Evolutionary conservation across 2,329 filamentous ascomycete species (phyloP), one percentile per base, ranked within the genome.

Genomic region (Drechmeria coniospora): DNA sequence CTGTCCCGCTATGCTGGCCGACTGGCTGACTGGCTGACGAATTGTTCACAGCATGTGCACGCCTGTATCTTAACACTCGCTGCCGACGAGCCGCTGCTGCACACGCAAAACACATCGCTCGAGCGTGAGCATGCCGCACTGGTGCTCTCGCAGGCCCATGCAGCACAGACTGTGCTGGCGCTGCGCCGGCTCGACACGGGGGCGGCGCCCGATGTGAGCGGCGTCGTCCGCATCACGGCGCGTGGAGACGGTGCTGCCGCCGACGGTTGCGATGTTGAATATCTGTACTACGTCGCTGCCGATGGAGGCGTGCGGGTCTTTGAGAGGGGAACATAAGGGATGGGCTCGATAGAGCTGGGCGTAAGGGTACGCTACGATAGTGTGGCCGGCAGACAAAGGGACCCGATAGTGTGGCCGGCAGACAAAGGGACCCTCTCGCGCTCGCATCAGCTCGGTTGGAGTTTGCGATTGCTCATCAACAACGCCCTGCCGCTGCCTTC

Each of bases 181-280:
- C 56, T 90, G 32, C 63, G 86, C 28, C 65, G 76, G 44, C 52
- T 95, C 34, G 84, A 92, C 45, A 92, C 84, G 0, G 87, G 87
- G 1, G 74, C 75, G n/a, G 86, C 87, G 36, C 76, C 68, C 47
- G 87, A 94, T 53, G 81, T 95, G 18, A 92, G 81, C 53, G 87
- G 87, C 3, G 83, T 93, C 23, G 45, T 94, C 36, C 68, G 84
- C 38, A 63, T 90, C 27, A 86, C 79, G 12, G 61, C 18, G 8
- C 25, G 64, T 24, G 74, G 74, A 4, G 56, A 51, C 11, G 47
- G 44, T 15, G 44, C 39, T 23, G 32, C 36, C 8, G 43, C 45
- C 16, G 36, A 28, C 17, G 41, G 35, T 14, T 42, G 57, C 2
- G 64, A 65, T 37, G 72, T 63, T 35, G 87, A 94, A 54, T 67